Percentiles rank a stretch among this genome's conserved stretches.
Conservation (phyloP, 1,284 basidiomycete genomes). For the Ustilago bromivora region DNA sequence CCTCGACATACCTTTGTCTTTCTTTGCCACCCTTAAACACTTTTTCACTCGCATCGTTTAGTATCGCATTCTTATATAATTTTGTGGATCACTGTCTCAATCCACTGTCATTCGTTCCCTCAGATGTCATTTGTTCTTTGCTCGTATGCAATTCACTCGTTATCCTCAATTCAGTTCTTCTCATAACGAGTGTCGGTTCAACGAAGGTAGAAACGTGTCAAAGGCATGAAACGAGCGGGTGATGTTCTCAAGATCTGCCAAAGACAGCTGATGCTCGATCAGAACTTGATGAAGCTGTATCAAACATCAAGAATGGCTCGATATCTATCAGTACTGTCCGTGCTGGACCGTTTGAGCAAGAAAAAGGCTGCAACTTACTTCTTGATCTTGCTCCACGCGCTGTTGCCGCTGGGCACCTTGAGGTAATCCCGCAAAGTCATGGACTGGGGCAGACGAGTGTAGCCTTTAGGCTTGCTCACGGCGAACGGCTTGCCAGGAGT, state of each 20-base stretch:
- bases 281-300: not conserved
- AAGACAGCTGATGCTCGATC: not conserved
- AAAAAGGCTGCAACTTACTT: slow-evolving; percentile 1
- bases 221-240: too few species aligned
- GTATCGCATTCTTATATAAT: not conserved
- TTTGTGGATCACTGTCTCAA: not conserved
- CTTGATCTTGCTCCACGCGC: not conserved
- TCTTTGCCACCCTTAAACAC: not conserved
- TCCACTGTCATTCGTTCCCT: not conserved
- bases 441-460: not conserved
- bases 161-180: too few species aligned
- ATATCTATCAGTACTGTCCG: not conserved
- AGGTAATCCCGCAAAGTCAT: not conserved
- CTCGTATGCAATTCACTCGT: too few species aligned
- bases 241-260: too few species aligned
- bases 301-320: not conserved
- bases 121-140: not conserved
- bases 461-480: not conserved
- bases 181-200: too few species aligned
- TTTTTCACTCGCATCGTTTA: not conserved
- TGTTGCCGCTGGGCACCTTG: not conserved
- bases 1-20: not conserved
- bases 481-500: not conserved
- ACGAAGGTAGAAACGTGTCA: not conserved
- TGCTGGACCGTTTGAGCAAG: not conserved